These are phyloP conservation scores for Wickerhamiella shivajii DNA, from an alignment of 805 yeast species.

Conservation along the genomic window DNA sequence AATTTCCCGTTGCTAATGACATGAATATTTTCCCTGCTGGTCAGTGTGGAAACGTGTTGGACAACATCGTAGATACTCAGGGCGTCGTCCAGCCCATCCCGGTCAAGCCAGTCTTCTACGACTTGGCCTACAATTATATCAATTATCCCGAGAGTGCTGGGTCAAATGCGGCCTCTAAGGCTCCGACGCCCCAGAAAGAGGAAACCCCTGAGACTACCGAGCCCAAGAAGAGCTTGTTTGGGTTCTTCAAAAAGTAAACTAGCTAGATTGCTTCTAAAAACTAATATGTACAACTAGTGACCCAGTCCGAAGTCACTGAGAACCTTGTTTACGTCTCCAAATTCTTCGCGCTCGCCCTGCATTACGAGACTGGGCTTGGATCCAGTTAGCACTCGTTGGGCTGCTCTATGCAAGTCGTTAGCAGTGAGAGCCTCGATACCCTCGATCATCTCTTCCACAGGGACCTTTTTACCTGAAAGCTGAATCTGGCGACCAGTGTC, in stretches of 20 bases:
- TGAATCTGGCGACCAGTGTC: conserved; percentile 93
- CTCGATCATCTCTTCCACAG: conserved; percentile 66
- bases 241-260: conserved; percentile 8
- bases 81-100: conserved; percentile 42
- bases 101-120: conserved; percentile 83
- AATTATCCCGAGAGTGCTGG: not conserved
- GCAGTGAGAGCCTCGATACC: conserved; percentile 57
- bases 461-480: conserved; percentile 59
- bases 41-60: conserved; percentile 16
- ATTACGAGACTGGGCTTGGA: conserved; percentile 74
- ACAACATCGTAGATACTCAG: conserved; percentile 22
- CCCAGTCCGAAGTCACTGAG: conserved; percentile 66
- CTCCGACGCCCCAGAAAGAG: not conserved
- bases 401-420: conserved; percentile 56
- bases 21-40: conserved; percentile 29
- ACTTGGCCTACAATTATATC: conserved; percentile 74
- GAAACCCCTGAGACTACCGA: not conserved
- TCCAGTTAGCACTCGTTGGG: conserved; percentile 61
- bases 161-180: not conserved
- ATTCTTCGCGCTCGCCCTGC: conserved; percentile 73
- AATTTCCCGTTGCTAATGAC: conserved; percentile 32
- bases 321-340: conserved; percentile 67
- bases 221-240: conserved; percentile 11
- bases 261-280: not conserved
- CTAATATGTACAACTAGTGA: conserved; percentile 1